Percentiles rank a stretch among this genome's conserved stretches.
phyloP scores from a whole-genome alignment of 345 rosid species.

The Cardiospermum halicacabum region DNA sequence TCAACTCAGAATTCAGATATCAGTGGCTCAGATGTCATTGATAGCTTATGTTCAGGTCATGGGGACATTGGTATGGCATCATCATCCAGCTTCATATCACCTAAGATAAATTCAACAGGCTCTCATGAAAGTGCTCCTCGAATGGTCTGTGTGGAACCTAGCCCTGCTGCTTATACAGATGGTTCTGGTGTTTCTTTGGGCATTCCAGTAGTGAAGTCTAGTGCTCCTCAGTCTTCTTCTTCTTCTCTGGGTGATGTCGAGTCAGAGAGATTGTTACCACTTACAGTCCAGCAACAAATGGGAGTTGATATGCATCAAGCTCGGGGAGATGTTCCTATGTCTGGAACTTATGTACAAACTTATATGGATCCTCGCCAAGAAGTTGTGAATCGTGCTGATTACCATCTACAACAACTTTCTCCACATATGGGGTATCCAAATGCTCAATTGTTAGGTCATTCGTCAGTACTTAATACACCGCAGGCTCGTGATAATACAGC shows the following conservation, averaged over 20 bases:
- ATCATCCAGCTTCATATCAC: conserved; percentile 30
- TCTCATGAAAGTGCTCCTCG: conserved; percentile 31
- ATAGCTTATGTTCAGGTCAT: conserved; percentile 32
- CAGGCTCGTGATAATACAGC: conserved; percentile 29
- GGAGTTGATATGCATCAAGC: conserved; percentile 37
- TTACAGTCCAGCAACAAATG: conserved; percentile 32
- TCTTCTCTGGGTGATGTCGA: conserved; percentile 38
- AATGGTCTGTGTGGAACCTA: conserved; percentile 25
- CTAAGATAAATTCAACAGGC: conserved; percentile 25
- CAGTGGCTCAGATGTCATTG: conserved; percentile 47
- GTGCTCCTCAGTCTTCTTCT: conserved; percentile 32
- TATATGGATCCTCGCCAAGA: conserved; percentile 44
- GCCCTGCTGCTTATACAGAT: conserved; percentile 31
- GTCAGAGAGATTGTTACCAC: conserved; percentile 32
- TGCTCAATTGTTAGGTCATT: conserved; percentile 30
- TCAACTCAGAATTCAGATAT: conserved; percentile 68
- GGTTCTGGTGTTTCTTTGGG: conserved; percentile 32
- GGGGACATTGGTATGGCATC: conserved; percentile 31
- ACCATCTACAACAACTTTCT: conserved; percentile 24
- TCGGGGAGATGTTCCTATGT: conserved; percentile 22
- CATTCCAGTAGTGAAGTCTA: conserved; percentile 29
- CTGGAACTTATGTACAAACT: conserved; percentile 25
- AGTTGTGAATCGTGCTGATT: conserved; percentile 28
- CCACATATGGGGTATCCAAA: conserved; percentile 43
- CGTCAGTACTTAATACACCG: conserved; percentile 33